Evolutionary conservation across 2,329 filamentous ascomycete genomes (phyloP).

Genomic region (Talaromyces albobiverticillius): DNA sequence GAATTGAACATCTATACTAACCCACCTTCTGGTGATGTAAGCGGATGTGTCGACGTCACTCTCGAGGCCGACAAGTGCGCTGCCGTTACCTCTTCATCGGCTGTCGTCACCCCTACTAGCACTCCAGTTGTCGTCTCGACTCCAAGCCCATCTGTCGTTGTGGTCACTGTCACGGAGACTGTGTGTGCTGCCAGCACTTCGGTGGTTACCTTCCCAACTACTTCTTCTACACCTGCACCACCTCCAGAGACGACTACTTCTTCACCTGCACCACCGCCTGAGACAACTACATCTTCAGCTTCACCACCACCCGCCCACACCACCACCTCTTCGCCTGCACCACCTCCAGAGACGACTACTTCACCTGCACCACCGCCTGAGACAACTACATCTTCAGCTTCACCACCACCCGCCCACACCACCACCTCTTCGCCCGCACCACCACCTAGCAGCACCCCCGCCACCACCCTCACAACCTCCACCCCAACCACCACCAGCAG

Average conservation of each 20-base stretch:
- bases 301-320: not conserved
- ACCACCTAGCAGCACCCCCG: not conserved
- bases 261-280: not conserved
- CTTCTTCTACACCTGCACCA: not conserved
- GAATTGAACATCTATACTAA: slow-evolving; percentile 43
- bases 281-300: not conserved
- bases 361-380: not conserved
- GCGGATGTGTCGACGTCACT: slow-evolving; percentile 33
- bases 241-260: too few relatives aligned
- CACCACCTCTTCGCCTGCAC: not conserved
- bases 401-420: not conserved
- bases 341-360: slow-evolving; percentile 1
- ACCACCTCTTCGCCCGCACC: not conserved
- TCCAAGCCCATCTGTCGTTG: slow-evolving; percentile 9
- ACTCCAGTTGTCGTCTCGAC: slow-evolving; percentile 12
- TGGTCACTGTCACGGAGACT: slow-evolving; percentile 10
- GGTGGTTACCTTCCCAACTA: not conserved
- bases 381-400: not conserved
- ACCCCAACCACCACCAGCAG: slow-evolving; percentile 2
- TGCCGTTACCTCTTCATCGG: slow-evolving; percentile 12
- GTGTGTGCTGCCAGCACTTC: slow-evolving; percentile 2
- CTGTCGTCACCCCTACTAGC: not conserved
- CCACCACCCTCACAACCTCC: not conserved
- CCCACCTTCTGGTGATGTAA: slow-evolving; percentile 27
- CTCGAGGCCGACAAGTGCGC: slow-evolving; percentile 39